These are phyloP conservation scores for Gymnopus androsaceus DNA, from an alignment of 1,284 basidiomycete species.

Conservation along the genomic window DNA sequence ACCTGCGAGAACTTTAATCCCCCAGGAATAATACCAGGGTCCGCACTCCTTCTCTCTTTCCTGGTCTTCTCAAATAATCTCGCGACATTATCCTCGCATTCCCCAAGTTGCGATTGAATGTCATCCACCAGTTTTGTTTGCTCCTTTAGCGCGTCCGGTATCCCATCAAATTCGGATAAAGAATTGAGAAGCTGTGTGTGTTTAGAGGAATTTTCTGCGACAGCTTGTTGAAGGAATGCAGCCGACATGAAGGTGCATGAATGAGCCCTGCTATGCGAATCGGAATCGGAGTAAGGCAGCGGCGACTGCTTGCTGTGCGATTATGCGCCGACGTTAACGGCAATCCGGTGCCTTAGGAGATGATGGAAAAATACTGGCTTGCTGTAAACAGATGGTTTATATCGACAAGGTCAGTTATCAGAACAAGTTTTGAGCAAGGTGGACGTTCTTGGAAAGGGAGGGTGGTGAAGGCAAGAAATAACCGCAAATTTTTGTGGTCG, in stretches of 20 bases:
- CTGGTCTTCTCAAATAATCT: constrained; percentile 12
- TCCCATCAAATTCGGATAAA: constrained; percentile 8
- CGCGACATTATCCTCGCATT: constrained; percentile 11
- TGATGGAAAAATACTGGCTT: too few species aligned
- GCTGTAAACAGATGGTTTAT: too few species aligned
- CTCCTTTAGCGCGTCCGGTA: constrained; percentile 8
- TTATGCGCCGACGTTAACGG: constrained; percentile 1
- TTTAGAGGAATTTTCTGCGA: constrained; percentile 13
- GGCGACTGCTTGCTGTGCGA: neutral
- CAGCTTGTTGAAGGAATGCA: constrained; percentile 13
- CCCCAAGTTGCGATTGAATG: constrained; percentile 10
- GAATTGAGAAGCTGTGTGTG: constrained; percentile 13
- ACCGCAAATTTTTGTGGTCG: too few species aligned
- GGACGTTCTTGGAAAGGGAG: too few species aligned
- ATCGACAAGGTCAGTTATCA: too few species aligned
- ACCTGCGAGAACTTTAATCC: constrained; percentile 10
- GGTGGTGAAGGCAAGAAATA: too few species aligned
- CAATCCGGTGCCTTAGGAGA: neutral
- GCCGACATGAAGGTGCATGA: constrained; percentile 16
- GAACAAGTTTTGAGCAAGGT: too few species aligned
- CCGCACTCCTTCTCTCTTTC: constrained; percentile 9
- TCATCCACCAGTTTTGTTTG: constrained; percentile 8
- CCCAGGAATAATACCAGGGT: constrained; percentile 5
- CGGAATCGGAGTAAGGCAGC: neutral
- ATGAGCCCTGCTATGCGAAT: neutral